Percentiles rank a stretch among this genome's conserved stretches.
Evolutionary conservation across 805 yeast species (phyloP).

Genomic region (Starmerella sp.): DNA sequence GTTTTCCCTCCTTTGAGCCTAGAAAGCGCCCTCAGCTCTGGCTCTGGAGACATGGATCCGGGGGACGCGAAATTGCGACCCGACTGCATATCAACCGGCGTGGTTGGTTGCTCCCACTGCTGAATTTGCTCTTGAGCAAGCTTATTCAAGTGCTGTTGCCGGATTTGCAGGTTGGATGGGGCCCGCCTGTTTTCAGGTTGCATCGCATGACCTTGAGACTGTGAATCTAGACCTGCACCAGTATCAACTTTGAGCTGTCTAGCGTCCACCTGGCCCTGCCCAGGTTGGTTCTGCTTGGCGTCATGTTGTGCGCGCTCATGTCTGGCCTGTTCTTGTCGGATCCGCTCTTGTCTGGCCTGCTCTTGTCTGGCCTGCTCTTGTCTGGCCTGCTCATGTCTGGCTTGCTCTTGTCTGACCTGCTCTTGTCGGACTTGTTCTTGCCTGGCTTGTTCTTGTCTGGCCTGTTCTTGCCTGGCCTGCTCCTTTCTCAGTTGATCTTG

Average conservation of each 20-base stretch:
- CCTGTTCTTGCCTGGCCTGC: neutral
- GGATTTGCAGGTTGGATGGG: neutral
- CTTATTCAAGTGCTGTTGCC: neutral
- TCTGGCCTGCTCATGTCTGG: neutral
- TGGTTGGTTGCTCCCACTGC: constrained; percentile 3
- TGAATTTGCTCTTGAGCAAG: constrained; percentile 3
- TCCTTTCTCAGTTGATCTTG: neutral
- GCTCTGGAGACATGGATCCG: neutral
- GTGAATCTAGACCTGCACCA: neutral
- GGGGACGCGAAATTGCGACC: neutral
- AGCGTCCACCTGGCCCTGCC: neutral
- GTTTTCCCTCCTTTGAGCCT: neutral
- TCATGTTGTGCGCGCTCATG: neutral
- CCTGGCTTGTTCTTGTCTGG: neutral
- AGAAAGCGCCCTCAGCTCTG: neutral
- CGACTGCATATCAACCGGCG: neutral
- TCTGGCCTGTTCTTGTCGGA: neutral
- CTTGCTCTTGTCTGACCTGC: neutral
- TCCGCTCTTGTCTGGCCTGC: neutral
- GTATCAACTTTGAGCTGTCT: neutral
- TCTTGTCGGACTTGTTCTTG: neutral
- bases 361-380: neutral
- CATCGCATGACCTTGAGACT: neutral
- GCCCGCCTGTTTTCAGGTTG: neutral
- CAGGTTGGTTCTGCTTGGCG: neutral